phyloP scores from a whole-genome alignment of 177 flowering plant species.

The Vitis hybrid region DNA sequence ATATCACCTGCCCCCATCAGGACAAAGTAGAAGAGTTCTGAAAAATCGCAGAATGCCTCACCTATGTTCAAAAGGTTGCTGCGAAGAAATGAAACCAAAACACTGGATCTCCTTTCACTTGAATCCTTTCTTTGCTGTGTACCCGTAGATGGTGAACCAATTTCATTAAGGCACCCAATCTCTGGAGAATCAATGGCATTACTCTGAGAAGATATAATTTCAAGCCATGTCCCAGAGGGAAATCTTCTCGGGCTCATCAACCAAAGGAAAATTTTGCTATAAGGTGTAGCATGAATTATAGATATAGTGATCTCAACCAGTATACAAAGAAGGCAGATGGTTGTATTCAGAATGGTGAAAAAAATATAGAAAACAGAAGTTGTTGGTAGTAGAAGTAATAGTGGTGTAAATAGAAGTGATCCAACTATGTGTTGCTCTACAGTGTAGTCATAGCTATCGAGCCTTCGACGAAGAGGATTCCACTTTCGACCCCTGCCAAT shows the following conservation, averaged over 20 bases:
- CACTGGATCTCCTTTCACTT: conserved; percentile 14
- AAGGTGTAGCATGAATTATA: conserved; percentile 79
- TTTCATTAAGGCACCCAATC: conserved; percentile 8
- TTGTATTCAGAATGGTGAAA: conserved; percentile 62
- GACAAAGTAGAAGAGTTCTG: not conserved
- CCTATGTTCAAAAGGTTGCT: conserved; percentile 65
- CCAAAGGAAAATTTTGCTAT: conserved; percentile 67
- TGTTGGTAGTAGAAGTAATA: conserved; percentile 89
- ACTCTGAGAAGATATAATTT: conserved; percentile 35
- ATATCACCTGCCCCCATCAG: no score
- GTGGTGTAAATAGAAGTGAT: conserved; percentile 84
- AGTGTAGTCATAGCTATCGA: conserved; percentile 88
- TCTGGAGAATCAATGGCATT: conserved; percentile 20
- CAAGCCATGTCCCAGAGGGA: conserved; percentile 91
- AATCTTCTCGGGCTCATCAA: conserved; percentile 65
- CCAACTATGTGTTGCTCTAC: conserved; percentile 96
- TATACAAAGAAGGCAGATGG: conserved; percentile 45
- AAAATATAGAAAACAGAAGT: conserved; percentile 90
- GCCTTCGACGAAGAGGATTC: conserved; percentile 93
- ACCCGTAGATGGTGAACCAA: conserved; percentile 14
- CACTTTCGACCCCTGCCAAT: conserved; percentile 84
- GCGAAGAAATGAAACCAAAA: conserved; percentile 55
- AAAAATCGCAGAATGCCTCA: conserved; percentile 24
- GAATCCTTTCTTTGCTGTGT: conserved; percentile 13
- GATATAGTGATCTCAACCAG: conserved; percentile 58